Base-by-base conservation (phyloP, 371 early-diverging fungal species). In the Apophysomyces variabilis region DNA sequence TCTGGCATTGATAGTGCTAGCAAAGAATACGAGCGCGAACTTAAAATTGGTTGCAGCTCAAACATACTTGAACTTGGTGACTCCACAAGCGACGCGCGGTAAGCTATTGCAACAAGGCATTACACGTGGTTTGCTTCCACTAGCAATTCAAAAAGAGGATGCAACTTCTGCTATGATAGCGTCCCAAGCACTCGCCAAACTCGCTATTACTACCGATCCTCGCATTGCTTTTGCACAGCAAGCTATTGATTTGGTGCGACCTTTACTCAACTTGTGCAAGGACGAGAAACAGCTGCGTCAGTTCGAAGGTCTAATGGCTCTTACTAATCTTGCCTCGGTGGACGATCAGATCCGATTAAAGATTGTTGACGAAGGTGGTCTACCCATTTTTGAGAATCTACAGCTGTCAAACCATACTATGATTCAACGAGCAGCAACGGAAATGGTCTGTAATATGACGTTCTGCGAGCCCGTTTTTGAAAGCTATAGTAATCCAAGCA, bases 381-480 rank as follows among this genome's bases (percentile, higher is more conserved):
- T 96, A 44, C 61, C 84, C 11, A 76, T 81, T 9, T 87, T 96
- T 71, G 94, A 96, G 72, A 86, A 81, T 47, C 73, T 92, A 35
- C 91, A 93, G 69, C 86, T 96, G 45, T 91, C 93, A 14, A 90
- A 91, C 60, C 85, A 96, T 65, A 79, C 65, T 4, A 68, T 96
- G 82, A 87, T 98, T 6, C 91, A 92, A n/a, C 87, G 97, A 2
- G 96, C 98, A 1, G 95, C 97, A 2, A 93, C 95, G 1, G 98
- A 98, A 74, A 84, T 91, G 32, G 72, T 96, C 1, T 96, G 97
- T 77, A 98, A 98, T 79, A 90, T 97, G 94, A 90, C 96, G 61
- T 90, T 90, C 69, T 88, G 88, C 60, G 88, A 87, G 13, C 79
- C 84, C 0, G 96, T 95, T n/a, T 94, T 91, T 79, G 88, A 89